phyloP scores from a whole-genome alignment of 2,329 filamentous ascomycete genomes.

The Tetracladium maxilliforme region DNA sequence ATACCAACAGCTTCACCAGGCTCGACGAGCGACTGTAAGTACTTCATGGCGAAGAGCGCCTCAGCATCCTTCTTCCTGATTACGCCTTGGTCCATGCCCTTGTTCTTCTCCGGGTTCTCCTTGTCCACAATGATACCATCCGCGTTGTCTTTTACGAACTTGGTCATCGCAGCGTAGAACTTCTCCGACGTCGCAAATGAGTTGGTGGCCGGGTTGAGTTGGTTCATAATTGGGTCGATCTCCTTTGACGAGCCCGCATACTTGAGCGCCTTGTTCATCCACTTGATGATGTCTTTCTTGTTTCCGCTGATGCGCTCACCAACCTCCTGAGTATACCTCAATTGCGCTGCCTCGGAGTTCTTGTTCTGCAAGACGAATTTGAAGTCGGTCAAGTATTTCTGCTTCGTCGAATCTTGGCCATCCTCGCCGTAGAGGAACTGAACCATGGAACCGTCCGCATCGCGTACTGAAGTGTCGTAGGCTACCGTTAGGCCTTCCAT shows the following conservation, averaged over 20 bases:
- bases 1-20: slow-evolving; percentile 95
- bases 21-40: slow-evolving; percentile 81
- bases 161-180: slow-evolving; percentile 58
- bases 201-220: slow-evolving; percentile 62
- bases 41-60: slow-evolving; percentile 78
- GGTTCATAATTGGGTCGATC: slow-evolving; percentile 65
- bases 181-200: slow-evolving; percentile 81
- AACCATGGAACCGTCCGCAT: slow-evolving; percentile 82
- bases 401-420: slow-evolving; percentile 84
- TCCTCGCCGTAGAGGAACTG: slow-evolving; percentile 97
- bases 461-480: slow-evolving; percentile 88
- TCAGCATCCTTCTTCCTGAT: slow-evolving; percentile 34
- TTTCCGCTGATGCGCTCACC: slow-evolving; percentile 57
- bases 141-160: slow-evolving; percentile 67
- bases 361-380: slow-evolving; percentile 82
- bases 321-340: slow-evolving; percentile 47
- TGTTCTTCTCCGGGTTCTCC: slow-evolving; percentile 15
- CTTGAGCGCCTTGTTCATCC: slow-evolving; percentile 70
- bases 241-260: slow-evolving; percentile 39
- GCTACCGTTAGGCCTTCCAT: slow-evolving; percentile 90
- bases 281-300: slow-evolving; percentile 41
- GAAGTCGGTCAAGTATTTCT: slow-evolving; percentile 82
- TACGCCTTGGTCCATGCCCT: slow-evolving; percentile 10
- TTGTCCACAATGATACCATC: slow-evolving; percentile 40
- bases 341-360: slow-evolving; percentile 60